Base-by-base conservation (phyloP, 768 basidiomycete species). In the Botryobasidium botryosum region DNA sequence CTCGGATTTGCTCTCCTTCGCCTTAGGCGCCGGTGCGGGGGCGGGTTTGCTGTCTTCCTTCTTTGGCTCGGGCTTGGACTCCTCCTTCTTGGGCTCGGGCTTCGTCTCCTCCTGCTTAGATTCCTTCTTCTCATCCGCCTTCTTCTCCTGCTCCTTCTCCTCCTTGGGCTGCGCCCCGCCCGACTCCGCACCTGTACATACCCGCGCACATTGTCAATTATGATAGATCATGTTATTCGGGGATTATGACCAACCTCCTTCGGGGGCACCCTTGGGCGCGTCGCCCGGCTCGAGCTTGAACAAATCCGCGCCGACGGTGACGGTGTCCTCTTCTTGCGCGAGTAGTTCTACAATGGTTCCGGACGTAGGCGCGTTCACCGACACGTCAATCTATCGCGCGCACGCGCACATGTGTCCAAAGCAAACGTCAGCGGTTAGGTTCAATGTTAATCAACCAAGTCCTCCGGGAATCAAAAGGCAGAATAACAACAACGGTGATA, bases 261-360 rank as follows among this genome's bases (percentile, higher is more conserved):
- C 40, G 8, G 10, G 24, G 29, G 40, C 40, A 21, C 40, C 40
- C 23, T 50, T 57, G 2, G 60, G n/a, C n/a, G n/a, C n/a, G 54
- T 76, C 79, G 50, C 90, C 91, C 20, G 79, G 73, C 56, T 96
- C 92, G 47, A 96, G 74, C 54, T 77, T 71, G 64, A 96, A 83
- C 40, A 97, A 69, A 57, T 96, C 92, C 62, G 96, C 88, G 25
- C 92, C 92, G 31, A 96, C 88, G 5, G 75, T 68, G 48, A 97
- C 92, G 18, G 90, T 94, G 55, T 88, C 83, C 55, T 99, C 92
- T 62, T 96, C 92, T 33, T 70, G 73, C 35, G 79, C 88, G 25
- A 96, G 72, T 13, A 85, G 65, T 59, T 94, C 80, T 17, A 78
- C 72, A 51, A 99, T 88, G 39, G 69, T 90, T 12, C 92, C 92